Base-by-base conservation (phyloP, 208 protist species). In the Vickermania spadyakhi region DNA sequence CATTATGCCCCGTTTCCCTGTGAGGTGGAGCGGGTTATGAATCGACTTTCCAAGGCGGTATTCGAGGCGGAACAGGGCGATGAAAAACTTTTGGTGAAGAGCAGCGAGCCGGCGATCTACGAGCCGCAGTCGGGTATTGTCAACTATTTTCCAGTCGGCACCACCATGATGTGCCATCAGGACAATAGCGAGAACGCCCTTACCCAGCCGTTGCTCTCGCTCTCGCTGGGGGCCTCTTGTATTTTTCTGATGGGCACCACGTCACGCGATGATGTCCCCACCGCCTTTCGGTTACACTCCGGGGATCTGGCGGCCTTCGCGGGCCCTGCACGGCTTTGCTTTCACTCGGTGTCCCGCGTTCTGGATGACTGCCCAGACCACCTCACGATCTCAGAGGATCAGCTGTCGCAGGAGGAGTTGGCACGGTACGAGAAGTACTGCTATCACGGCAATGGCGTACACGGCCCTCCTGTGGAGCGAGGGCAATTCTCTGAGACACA, bases 91-190 rank as follows among this genome's bases (percentile, higher is more conserved):
- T 7, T 45, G 36, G 11, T 18, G 36, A 7, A 18, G 36, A n/a
- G 18, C 36, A 45, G 36, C 11, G 57, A 31, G 2, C n/a, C 59
- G 13, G 13, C 25, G 21, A 27, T 28, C n/a, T 94, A 89, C 64
- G 79, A 91, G 70, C 78, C 84, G 29, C 89, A 96, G 61, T 89
- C 89, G 0, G 75, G 81, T 22, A 93, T 96, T 56, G 84, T 96
- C 22, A 96, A 96, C 60, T 96, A 91, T 74, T 96, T 85, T 70
- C 81, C 86, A 5, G 84, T 91, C 0, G 84, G 84, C 3, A 66
- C 76, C 25, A 91, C 81, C 75, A 88, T 96, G 80, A 96, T 96
- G 89, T 86, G 75, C 54, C 89, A 96, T 58, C 86, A 92, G 58
- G 89, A 96, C 57, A 58, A 86, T n/a, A 93, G 86, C 65, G 89